Evolutionary conservation across 2,329 filamentous ascomycete genomes (phyloP), one percentile per base, ranked within the genome.

Genomic region (Amesomyces nigricolor): DNA sequence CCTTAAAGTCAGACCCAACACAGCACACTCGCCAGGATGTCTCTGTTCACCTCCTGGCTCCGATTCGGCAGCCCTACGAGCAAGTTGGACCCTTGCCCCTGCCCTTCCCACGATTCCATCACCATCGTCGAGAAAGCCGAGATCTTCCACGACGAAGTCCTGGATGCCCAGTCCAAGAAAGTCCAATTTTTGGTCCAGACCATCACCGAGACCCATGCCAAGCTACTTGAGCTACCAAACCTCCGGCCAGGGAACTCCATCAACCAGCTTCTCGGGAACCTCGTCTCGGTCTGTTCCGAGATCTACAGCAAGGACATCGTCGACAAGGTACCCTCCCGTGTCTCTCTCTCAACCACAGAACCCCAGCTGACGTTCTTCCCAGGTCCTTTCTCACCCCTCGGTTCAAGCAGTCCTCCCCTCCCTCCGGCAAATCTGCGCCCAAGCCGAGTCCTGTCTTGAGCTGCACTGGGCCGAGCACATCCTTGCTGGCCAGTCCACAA

Each of bases 371-470:
- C 29, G 44, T 14, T 47, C 17, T 39, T 17, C 30, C 8, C 32
- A 74, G 71, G 64, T 75, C 8, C 63, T 75, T 35, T 51, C 53
- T 6, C 66, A 72, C 40, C 58, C 65, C 7, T 60, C 61, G 0
- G 60, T 75, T 11, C 47, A 64, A 6, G 42, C 58, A 0, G 65
- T 78, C 5, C 68, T 73, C 11, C 63, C 69, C 1, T 61, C 68
- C 0, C 64, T 80, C 0, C 70, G 72, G 17, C 45, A 63, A 1
- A 64, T 78, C 14, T 79, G 76, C 59, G 70, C 72, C 3, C 58
- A 63, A 13, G 73, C 75, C 3, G 77, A 80, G 63, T 71, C 68
- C 37, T 67, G 72, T 22, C 65, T 79, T 2, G 77, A 79, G 60
- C 61, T 58, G 2, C 64, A 74, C 58, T 79, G 75, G 76, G 69